Evolutionary conservation across 2,329 filamentous ascomycete genomes (phyloP), one percentile per base, ranked within the genome.

Genomic region (Aureobasidium sp.): DNA sequence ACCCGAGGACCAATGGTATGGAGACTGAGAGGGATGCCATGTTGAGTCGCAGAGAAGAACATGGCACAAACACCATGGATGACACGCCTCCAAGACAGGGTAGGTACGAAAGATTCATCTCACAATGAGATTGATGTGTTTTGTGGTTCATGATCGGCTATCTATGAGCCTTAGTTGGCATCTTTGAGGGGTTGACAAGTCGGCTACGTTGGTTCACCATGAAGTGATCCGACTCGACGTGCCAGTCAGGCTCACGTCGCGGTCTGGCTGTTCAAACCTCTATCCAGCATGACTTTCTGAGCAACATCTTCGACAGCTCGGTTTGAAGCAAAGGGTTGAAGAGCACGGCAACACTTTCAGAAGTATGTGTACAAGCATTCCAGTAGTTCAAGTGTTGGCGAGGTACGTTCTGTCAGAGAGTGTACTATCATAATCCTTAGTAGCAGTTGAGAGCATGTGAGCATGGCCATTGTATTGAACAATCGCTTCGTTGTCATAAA

Each of bases 51-150:
- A 64, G 64, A 7, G 68, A 65, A 44, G 61, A 60, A 20, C 66
- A 9, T 6, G 25, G 22, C 20, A 29, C 39, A 12, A 14, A 14
- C 34, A 41, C 5, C 3, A 34, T 56, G n/a, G 68, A 72, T 48
- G 64, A 65, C 25, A 73, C 71, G 42, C 71, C 71, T 34, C 70
- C 70, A 11, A 64, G 63, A 14, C 68, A 71, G 42, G 70, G 70
- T 15, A 66, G 69, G 41, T 71, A 67, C 52, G 71, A 72, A 65
- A 65, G 69, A 53, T 68, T 65, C 47, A 42, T 72, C 39, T 47
- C 52, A 4, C 42, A 29, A 27, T 49, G 42, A 39, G n/a, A 5
- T 22, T 34, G 31, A 34, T 34, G 31, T 34, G 12, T 34, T 34
- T 34, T 34, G 9, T 34, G 31, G 31, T 34, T 12, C 8, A 12